Evolutionary conservation across 2,329 filamentous ascomycete genomes (phyloP), one percentile per base, ranked within the genome.

Genomic region (Cercospora sp.): DNA sequence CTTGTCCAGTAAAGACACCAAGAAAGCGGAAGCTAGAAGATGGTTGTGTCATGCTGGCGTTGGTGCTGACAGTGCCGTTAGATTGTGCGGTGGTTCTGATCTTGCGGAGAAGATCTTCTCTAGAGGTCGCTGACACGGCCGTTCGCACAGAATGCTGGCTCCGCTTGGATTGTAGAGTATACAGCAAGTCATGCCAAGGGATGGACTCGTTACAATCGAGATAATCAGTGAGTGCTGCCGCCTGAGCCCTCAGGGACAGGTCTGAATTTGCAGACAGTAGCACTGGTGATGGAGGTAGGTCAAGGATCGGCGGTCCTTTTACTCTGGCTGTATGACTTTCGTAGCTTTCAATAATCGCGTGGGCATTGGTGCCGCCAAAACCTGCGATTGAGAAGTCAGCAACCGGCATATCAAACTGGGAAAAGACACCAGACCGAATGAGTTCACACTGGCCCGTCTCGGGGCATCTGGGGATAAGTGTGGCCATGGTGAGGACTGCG

Each of bases 401-500:
- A 45, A 32, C 16, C 59, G 34, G 21, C 10, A 43, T 16, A 61
- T 18, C 32, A 43, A 28, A 7, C 13, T 45, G 34, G 34, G 18
- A 34, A 40, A 8, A 61, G 34, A 61, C 59, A 40, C 16, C 59
- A 61, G 37, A 61, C 74, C 74, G 51, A 76, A 76, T 32, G 59
- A 69, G 63, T 74, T 75, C 21, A 72, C 67, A 49, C 58, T 60
- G 10, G 62, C 60, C 24, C 71, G 64, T 51, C 69, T 59, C 53
- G 67, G 61, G 18, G 10, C 43, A 18, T 13, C 57, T 30, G 21
- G 16, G 16, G 18, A 37, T 45, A 59, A 3, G 40, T 64, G 13
- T 18, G 65, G 67, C 67, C 65, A 67, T 13, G 65, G 51, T 26
- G 10, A 51, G 21, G 61, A 32, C 30, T 59, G 18, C 24, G 51